Evolutionary conservation across 1,284 basidiomycete genomes (phyloP).

Genomic region (Rhodotorula sp.): DNA sequence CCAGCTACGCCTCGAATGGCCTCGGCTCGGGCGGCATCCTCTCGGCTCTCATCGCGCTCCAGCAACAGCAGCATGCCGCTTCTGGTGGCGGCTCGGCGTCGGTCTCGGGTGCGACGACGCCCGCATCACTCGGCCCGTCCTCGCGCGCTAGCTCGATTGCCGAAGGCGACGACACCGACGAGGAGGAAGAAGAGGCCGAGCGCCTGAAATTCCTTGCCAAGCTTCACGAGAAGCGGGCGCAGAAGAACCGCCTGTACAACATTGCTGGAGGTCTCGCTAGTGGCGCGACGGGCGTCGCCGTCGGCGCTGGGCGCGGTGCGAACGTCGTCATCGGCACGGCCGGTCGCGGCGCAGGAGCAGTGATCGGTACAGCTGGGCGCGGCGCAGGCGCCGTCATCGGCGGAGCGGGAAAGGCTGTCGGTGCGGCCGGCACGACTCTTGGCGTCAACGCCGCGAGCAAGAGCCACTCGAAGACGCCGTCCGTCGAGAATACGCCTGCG

Average conservation of each 20-base stretch:
- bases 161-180: slow-evolving; percentile 32
- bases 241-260: slow-evolving; percentile 20
- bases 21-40: slow-evolving; percentile 40
- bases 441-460: background rate
- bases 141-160: slow-evolving; percentile 22
- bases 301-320: slow-evolving; percentile 23
- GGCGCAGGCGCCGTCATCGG: slow-evolving; percentile 23
- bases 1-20: slow-evolving; percentile 1
- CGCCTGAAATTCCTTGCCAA: slow-evolving; percentile 41
- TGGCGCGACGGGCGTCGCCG: slow-evolving; percentile 22
- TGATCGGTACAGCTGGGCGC: slow-evolving; percentile 15
- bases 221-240: slow-evolving; percentile 34
- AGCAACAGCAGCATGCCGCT: slow-evolving; percentile 30
- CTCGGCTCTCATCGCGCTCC: slow-evolving; percentile 42
- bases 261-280: slow-evolving; percentile 13
- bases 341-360: slow-evolving; percentile 20
- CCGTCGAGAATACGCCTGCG: slow-evolving; percentile 2
- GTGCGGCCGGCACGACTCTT: background rate
- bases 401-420: slow-evolving; percentile 8
- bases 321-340: slow-evolving; percentile 22
- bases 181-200: slow-evolving; percentile 43
- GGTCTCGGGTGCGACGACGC: slow-evolving; percentile 29
- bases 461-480: slow-evolving; percentile 4
- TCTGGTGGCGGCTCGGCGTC: background rate
- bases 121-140: slow-evolving; percentile 20